Conservation (phyloP, 352 stramenopile species). For the Plasmopara muralis region DNA sequence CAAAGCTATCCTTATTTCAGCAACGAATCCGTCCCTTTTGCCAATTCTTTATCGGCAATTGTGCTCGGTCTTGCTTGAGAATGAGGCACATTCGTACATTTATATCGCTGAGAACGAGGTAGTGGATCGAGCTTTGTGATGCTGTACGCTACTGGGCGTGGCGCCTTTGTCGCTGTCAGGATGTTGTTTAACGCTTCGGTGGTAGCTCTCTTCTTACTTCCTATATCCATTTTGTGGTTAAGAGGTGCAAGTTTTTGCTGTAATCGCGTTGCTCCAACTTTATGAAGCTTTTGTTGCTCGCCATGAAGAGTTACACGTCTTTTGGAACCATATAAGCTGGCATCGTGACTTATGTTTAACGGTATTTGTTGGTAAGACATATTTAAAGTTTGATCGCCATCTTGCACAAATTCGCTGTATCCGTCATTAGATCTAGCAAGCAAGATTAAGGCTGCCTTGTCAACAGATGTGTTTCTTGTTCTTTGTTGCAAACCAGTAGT, state of each 20-base stretch:
- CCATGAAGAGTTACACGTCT: constrained; percentile 16
- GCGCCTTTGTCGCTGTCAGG: constrained; percentile 6
- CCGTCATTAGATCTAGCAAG: constrained; percentile 24
- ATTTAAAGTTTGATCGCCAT: constrained; percentile 33
- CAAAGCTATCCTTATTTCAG: background rate
- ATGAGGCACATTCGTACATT: constrained; percentile 3
- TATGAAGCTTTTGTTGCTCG: constrained; percentile 21
- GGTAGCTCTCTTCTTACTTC: constrained; percentile 13
- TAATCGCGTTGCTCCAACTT: constrained; percentile 17
- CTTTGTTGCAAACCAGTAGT: constrained; percentile 1
- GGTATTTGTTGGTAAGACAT: constrained; percentile 15
- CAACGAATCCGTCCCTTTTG: background rate
- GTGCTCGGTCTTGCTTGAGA: constrained; percentile 3
- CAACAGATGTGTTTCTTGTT: constrained; percentile 7
- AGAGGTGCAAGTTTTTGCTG: constrained; percentile 26
- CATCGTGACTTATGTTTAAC: constrained; percentile 6
- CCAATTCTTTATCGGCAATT: constrained; percentile 3
- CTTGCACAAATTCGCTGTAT: constrained; percentile 39
- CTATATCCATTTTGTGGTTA: constrained; percentile 17
- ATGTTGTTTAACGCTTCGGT: constrained; percentile 16
- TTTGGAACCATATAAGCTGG: constrained; percentile 10
- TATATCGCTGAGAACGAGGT: constrained; percentile 15
- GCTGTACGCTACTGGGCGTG: constrained; percentile 41
- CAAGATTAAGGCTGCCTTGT: constrained; percentile 30
- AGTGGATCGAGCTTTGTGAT: constrained; percentile 35